Base-by-base conservation (phyloP, 2,329 filamentous ascomycete genomes). In the Penicillium hordei region DNA sequence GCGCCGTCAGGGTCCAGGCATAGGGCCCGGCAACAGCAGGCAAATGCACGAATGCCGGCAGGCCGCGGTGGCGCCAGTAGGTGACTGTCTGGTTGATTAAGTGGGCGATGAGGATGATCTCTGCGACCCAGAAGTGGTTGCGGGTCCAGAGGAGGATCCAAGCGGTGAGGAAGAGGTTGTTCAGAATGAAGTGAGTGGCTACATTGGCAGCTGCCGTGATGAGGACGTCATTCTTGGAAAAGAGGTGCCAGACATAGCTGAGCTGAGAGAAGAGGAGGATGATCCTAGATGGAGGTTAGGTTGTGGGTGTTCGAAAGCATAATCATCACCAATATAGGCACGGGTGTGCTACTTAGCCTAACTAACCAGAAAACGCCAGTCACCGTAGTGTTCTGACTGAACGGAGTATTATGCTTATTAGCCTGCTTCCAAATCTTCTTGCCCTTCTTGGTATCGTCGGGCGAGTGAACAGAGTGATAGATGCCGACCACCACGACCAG, bases 71-170 rank as follows among this genome's bases (percentile, higher is more conserved):
- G 61, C 89, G 86, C 83, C 93, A 92, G 79, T 96, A 96, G 33
- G 93, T 83, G 36, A 83, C 81, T 9, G 83, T 83, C 52, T 96
- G 83, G 75, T 95, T 95, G 80, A 91, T 79, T 72, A 94, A 90
- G 79, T 96, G 94, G 79, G 90, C 73, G 62, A 92, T 77, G 59
- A 95, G 78, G 50, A 96, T 82, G 48, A 95, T 60, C 78, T 93
- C 89, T 10, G 90, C 86, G 76, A 87, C 86, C 79, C 85, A 82
- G 78, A 93, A 94, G 74, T 89, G 83, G 48, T 81, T 85, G 66
- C 88, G 86, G 52, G 90, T 88, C 80, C 93, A 96, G 60, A 96
- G 85, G 79, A 93, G 86, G 67, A 95, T 84, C 74, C 92, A 96
- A 65, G 84, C 86, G 65, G 93, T 89, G 74, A 91, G 85, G 59